Conservation (phyloP, 1,284 basidiomycete genomes). For the Ceratobasidium sp. region DNA sequence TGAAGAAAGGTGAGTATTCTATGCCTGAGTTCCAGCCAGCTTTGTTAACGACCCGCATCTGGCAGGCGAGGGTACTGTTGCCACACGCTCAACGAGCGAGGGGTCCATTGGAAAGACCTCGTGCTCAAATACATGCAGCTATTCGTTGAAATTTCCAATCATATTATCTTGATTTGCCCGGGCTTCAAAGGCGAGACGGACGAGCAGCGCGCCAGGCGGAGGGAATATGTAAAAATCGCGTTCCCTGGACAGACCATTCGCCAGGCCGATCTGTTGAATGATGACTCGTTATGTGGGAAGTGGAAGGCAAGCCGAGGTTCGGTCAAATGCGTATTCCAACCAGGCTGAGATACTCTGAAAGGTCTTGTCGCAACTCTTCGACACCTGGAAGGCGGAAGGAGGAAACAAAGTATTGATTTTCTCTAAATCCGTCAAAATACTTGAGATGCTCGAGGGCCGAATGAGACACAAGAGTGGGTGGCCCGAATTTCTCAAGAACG, state of each 20-base stretch:
- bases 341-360: background rate
- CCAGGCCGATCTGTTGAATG: slow-evolving; percentile 66
- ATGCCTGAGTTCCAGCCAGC: background rate
- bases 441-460: slow-evolving; percentile 81
- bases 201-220: slow-evolving; percentile 65
- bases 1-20: slow-evolving; percentile 60
- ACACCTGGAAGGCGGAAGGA: slow-evolving; percentile 53
- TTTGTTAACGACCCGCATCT: slow-evolving; percentile 4
- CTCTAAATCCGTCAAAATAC: slow-evolving; percentile 83
- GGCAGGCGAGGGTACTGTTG: slow-evolving; percentile 73
- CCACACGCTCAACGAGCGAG: slow-evolving; percentile 67
- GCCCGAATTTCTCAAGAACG: background rate
- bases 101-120: slow-evolving; percentile 56
- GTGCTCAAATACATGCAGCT: slow-evolving; percentile 77
- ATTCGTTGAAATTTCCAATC: slow-evolving; percentile 83
- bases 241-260: slow-evolving; percentile 62
- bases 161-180: slow-evolving; percentile 82
- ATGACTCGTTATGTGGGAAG: slow-evolving; percentile 79
- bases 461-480: slow-evolving; percentile 65
- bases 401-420: slow-evolving; percentile 86
- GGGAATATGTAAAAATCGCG: slow-evolving; percentile 59
- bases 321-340: background rate
- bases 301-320: slow-evolving; percentile 70
- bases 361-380: slow-evolving; percentile 51
- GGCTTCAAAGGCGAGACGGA: slow-evolving; percentile 56